Evolutionary conservation across 352 stramenopile genomes (phyloP), one percentile per base, ranked within the genome.

Genomic region (Phytophthora fragariaefolia): DNA sequence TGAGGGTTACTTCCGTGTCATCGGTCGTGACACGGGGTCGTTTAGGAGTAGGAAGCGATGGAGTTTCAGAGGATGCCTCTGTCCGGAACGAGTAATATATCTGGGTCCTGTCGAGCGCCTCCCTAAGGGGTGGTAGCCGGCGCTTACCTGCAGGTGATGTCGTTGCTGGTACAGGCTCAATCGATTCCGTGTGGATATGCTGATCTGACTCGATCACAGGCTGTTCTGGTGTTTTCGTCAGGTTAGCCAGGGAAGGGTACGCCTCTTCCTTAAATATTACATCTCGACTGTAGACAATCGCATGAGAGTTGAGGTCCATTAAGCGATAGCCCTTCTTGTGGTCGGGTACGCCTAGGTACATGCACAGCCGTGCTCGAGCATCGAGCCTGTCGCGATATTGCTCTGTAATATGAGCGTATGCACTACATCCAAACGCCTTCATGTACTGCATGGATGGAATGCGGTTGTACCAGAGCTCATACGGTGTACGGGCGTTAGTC

Each of bases 231-330:
- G 51, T 38, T 22, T 22, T 6, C 10, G 51, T 48, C 18, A 52
- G 10, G 10, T 30, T 43, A 6, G 22, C 40, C 4, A 61, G 17
- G 8, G 28, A 22, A 15, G 24, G 57, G 28, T 42, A 56, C 13
- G 56, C 57, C 1, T 56, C 32, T 47, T 63, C 46, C 13, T 64
- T 51, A 45, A 57, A 64, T 1, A 57, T 15, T 1, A 57, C 46
- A 36, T 64, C 57, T 24, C 46, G 45, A 7, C 57, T 64, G 12
- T 51, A 57, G 7, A 57, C 9, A 23, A 64, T 57, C 1, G 22
- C 22, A 18, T 57, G 56, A 2, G 43, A 46, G 9, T 63, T 47
- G 15, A 55, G n/a, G 22, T 63, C 34, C 46, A 64, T 64, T 1
- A 64, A 0, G n/a, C 46, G 57, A 26, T 57, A 57, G 1, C 46